Conservation (phyloP, 257 asterid genomes). For the Ilex asprella region DNA sequence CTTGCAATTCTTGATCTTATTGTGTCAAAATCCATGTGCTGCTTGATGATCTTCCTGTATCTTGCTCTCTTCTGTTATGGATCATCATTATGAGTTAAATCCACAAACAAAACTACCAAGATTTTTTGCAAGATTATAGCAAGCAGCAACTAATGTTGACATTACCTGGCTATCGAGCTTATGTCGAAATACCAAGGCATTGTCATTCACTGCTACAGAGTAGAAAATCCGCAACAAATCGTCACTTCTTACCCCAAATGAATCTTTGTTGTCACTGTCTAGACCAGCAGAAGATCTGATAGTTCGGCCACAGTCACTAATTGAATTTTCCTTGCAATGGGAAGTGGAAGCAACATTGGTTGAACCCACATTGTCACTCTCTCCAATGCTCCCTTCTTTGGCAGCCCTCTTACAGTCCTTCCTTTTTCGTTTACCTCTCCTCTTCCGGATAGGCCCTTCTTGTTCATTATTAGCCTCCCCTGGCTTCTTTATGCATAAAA, state of each 20-base stretch:
- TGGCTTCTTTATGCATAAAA: conserved; percentile 14
- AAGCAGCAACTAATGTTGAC: not conserved
- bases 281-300: conserved; percentile 16
- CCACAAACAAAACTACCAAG: not conserved
- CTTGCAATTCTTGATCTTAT: conserved; percentile 55
- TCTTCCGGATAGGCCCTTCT: conserved; percentile 51
- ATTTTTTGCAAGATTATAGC: not conserved
- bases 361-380: conserved; percentile 57
- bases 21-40: conserved; percentile 64
- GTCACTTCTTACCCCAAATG: conserved; percentile 17
- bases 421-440: conserved; percentile 72
- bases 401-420: conserved; percentile 38
- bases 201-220: conserved; percentile 49
- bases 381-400: conserved; percentile 55
- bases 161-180: conserved; percentile 92
- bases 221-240: conserved; percentile 47
- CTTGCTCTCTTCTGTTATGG: conserved; percentile 72
- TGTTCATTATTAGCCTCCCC: conserved; percentile 22
- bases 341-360: conserved; percentile 33
- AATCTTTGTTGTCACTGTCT: conserved; percentile 19
- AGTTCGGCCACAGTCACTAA: conserved; percentile 25
- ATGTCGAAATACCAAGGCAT: conserved; percentile 69
- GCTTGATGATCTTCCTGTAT: conserved; percentile 61
- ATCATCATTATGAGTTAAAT: conserved; percentile 1
- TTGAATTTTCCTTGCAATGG: conserved; percentile 36